A percentile compares a stretch with the other conserved stretches of the same genome.
These are phyloP conservation scores for Trypanosoma congolense DNA, from an alignment of 208 protist genomes.

Conservation along the genomic window DNA sequence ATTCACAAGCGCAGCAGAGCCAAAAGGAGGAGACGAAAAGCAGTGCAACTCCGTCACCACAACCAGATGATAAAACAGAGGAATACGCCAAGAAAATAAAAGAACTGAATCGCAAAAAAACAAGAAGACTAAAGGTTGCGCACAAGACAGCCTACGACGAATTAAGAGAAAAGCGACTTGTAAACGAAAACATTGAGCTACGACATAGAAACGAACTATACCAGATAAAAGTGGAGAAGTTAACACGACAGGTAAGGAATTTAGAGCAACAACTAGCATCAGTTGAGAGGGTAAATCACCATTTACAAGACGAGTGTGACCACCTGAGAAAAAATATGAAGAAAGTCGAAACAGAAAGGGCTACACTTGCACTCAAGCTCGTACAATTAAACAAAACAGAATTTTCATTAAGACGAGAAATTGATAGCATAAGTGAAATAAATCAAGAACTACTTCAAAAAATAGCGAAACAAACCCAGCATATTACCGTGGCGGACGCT, in stretches of 20 bases:
- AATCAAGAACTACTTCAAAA: neutral
- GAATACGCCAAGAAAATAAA: neutral
- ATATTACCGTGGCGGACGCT: slow-evolving; percentile 1
- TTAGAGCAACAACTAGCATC: neutral
- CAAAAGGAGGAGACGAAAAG: no score
- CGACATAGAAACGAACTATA: neutral
- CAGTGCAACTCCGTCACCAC: no score
- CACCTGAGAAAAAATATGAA: neutral
- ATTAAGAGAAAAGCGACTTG: neutral
- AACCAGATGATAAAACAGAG: neutral
- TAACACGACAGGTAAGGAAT: neutral
- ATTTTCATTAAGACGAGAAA: neutral
- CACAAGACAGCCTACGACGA: neutral
- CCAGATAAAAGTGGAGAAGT: neutral
- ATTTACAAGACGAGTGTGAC: neutral
- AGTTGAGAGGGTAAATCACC: neutral
- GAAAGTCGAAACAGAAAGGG: neutral
- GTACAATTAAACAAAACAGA: neutral
- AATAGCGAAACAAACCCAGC: neutral
- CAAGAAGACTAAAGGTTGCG: neutral
- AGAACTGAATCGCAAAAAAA: neutral
- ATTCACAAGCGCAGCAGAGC: no score
- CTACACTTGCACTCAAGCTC: neutral
- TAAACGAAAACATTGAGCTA: neutral
- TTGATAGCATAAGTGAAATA: neutral